phyloP scores from a whole-genome alignment of 106 monocot genomes.

The Cymbidium sinense region DNA sequence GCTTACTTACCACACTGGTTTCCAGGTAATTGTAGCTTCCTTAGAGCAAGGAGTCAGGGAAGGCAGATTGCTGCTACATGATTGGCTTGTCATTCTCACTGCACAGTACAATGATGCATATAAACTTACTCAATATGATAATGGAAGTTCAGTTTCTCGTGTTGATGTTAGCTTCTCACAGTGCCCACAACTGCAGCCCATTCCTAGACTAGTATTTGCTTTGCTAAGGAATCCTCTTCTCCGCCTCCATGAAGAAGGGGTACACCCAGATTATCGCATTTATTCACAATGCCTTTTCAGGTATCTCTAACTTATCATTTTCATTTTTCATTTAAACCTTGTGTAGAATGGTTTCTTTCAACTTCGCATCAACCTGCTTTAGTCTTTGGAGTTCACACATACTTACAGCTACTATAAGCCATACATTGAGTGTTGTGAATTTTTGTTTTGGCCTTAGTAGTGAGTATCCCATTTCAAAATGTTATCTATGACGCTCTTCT shows the following conservation, averaged over 20 bases:
- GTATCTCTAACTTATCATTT: slow-evolving; percentile 22
- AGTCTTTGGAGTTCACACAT: too few species aligned
- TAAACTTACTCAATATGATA: slow-evolving; percentile 37
- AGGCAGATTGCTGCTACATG: slow-evolving; percentile 80
- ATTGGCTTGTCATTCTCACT: slow-evolving; percentile 93
- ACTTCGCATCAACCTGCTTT: neutral
- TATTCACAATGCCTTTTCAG: slow-evolving; percentile 95
- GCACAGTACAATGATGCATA: slow-evolving; percentile 77
- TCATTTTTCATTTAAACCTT: neutral
- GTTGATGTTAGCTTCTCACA: slow-evolving; percentile 77
- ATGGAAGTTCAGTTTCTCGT: slow-evolving; percentile 25
- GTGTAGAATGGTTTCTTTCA: neutral
- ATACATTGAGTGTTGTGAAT: neutral
- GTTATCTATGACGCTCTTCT: neutral
- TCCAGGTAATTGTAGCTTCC: slow-evolving; percentile 83
- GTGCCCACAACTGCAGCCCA: slow-evolving; percentile 75
- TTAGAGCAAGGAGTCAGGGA: slow-evolving; percentile 97
- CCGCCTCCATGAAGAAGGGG: slow-evolving; percentile 92
- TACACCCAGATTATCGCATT: slow-evolving; percentile 93
- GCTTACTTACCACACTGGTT: neutral
- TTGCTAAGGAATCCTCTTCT: slow-evolving; percentile 84
- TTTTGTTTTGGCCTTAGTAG: neutral
- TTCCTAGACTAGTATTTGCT: slow-evolving; percentile 92
- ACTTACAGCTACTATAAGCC: neutral
- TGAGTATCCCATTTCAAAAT: neutral